Conservation (phyloP, 495 filamentous ascomycete species). For the Neurospora terricola region DNA sequence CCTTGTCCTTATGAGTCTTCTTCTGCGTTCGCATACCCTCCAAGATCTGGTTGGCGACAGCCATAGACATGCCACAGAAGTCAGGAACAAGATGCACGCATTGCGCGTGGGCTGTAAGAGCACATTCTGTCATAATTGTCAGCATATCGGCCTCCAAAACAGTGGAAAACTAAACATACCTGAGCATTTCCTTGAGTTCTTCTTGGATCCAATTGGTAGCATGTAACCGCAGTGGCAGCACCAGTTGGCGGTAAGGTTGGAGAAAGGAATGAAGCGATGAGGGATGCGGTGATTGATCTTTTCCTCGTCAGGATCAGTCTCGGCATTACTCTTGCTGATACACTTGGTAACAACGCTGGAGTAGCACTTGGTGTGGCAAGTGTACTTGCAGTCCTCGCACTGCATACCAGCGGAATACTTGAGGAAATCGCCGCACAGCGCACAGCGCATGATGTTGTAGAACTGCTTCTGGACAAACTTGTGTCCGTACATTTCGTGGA, state of each 20-base stretch:
- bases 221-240: constrained; percentile 99
- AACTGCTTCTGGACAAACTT: constrained; percentile 97
- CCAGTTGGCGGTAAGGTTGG: constrained; percentile 97
- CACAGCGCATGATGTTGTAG: constrained; percentile 99
- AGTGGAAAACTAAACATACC: constrained; percentile 43
- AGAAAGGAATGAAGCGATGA: constrained; percentile 88
- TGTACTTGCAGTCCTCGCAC: constrained; percentile 99
- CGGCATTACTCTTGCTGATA: constrained; percentile 98
- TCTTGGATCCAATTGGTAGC: constrained; percentile 80
- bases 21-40: constrained; percentile 53
- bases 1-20: constrained; percentile 39
- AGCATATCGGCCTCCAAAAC: constrained; percentile 3
- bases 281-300: constrained; percentile 99
- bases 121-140: constrained; percentile 60
- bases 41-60: constrained; percentile 87
- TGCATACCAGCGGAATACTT: constrained; percentile 99
- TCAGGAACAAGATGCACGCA: constrained; percentile 96
- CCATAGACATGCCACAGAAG: constrained; percentile 99
- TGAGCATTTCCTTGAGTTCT: constrained; percentile 83
- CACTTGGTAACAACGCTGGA: constrained; percentile 97
- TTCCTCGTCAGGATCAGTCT: constrained; percentile 95
- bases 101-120: constrained; percentile 78
- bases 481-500: constrained; percentile 97
- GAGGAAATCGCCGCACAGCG: constrained; percentile 93
- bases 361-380: constrained; percentile 96